These are phyloP conservation scores for Pharus latifolius DNA, from an alignment of 176 grass and related monocot genomes.

Conservation along the genomic window DNA sequence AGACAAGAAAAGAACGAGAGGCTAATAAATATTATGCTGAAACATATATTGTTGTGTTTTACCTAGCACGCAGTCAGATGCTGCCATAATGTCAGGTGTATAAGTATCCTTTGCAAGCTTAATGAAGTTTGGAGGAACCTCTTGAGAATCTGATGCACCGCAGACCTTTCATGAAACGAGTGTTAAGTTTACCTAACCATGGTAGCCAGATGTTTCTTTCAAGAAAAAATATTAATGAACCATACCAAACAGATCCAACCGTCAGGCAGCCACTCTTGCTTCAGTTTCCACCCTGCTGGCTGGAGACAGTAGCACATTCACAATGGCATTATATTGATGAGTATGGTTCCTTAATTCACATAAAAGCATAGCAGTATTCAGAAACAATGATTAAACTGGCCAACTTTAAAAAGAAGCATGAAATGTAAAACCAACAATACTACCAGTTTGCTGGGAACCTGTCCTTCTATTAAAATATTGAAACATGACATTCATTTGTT, in stretches of 20 bases:
- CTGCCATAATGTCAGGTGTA: constrained; percentile 74
- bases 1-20: neutral
- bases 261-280: constrained; percentile 85
- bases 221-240: constrained; percentile 3
- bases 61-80: constrained; percentile 83
- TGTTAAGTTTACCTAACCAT: neutral
- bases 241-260: constrained; percentile 88
- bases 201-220: neutral
- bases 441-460: too few species aligned
- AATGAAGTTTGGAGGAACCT: constrained; percentile 61
- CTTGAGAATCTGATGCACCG: constrained; percentile 68
- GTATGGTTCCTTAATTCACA: neutral
- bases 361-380: neutral
- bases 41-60: neutral
- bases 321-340: neutral
- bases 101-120: constrained; percentile 71
- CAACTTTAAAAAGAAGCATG: neutral
- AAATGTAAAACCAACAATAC: too few species aligned
- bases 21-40: neutral
- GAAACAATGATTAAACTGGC: neutral
- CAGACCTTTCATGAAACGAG: constrained; percentile 44
- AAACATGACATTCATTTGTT: neutral
- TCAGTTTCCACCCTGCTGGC: constrained; percentile 88
- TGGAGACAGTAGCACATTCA: constrained; percentile 13
- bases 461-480: too few species aligned